A percentile compares a stretch with the other conserved stretches of the same genome.
Conservation (phyloP, 345 rosid genomes). For the Citrus inodora region DNA sequence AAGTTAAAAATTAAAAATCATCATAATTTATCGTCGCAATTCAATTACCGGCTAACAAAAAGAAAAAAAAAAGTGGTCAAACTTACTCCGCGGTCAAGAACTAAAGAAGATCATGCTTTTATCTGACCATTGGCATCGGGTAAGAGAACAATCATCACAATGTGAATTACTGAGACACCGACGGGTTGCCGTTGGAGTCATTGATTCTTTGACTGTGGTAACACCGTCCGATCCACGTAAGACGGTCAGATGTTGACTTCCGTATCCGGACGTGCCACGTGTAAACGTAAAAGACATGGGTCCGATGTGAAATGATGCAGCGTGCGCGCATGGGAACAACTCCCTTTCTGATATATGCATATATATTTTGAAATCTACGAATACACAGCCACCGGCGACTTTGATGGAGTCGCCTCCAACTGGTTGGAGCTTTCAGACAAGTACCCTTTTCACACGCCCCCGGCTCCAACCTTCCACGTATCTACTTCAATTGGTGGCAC, state of each 20-base stretch:
- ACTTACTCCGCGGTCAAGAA: neutral
- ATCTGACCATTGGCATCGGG: neutral
- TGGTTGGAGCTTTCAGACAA: neutral
- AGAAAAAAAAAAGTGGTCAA: neutral
- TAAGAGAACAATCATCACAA: too few relatives aligned
- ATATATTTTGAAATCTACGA: too few relatives aligned
- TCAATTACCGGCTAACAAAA: neutral
- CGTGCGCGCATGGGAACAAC: neutral
- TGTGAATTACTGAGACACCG: neutral
- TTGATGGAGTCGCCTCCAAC: slow-evolving; percentile 15
- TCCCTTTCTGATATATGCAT: neutral
- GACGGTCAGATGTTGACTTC: neutral
- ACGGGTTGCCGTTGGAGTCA: neutral
- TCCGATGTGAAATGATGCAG: neutral
- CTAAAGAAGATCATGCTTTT: neutral
- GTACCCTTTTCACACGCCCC: neutral
- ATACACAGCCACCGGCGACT: neutral
- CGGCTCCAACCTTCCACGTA: neutral
- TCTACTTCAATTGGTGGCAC: neutral
- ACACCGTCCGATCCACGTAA: neutral
- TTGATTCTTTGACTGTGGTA: neutral
- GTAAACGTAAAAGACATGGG: neutral
- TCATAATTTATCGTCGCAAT: too few relatives aligned
- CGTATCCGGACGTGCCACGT: neutral
- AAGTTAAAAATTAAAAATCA: too few relatives aligned